Base-by-base conservation (phyloP, 805 yeast species). In the Nakazawaea ernobii region DNA sequence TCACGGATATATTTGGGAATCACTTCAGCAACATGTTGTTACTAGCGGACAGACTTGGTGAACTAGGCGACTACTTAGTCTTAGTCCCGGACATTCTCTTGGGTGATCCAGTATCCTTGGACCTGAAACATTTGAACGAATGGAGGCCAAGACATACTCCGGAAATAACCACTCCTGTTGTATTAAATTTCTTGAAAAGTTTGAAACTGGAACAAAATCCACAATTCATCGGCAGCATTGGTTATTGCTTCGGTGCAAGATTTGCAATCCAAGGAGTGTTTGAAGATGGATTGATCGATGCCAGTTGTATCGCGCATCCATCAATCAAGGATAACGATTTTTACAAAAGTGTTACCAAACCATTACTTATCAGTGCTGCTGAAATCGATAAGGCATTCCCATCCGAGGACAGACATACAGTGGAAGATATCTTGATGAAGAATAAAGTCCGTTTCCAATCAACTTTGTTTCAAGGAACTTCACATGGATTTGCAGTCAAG, bases 181-280 rank as follows among this genome's bases (percentile, higher is more conserved):
- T 79, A 37, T 72, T 72, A 35, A 64, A 62, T 6, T 84, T 75
- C 55, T 57, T 83, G 49, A 55, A 59, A 2, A 59, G 58, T 8
- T 63, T 84, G 50, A 74, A 68, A 50, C 55, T 59, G 26, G 75
- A 74, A 48, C 60, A 63, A 45, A 64, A 64, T 11, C 77, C 79
- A 13, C 61, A 68, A 45, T 77, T 71, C 53, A 50, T 83, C 17
- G 80, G 76, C 37, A 77, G 79, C 15, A 66, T 84, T 49, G 96
- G 97, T 17, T 81, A 87, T 69, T 89, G 97, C 67, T 89, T 71
- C 53, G 97, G 97, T 60, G 96, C 89, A 38, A 84, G 82, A 64
- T 80, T 69, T 55, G 80, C 77, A 32, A 56, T 85, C 49, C 79
- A 74, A 51, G 75, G 80, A 47, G 61, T 79, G 30, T 61, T 71